Percentiles rank a stretch among this genome's conserved stretches.
Conservation (phyloP, 2,329 filamentous ascomycete species). For the Sporothrix humicola region DNA sequence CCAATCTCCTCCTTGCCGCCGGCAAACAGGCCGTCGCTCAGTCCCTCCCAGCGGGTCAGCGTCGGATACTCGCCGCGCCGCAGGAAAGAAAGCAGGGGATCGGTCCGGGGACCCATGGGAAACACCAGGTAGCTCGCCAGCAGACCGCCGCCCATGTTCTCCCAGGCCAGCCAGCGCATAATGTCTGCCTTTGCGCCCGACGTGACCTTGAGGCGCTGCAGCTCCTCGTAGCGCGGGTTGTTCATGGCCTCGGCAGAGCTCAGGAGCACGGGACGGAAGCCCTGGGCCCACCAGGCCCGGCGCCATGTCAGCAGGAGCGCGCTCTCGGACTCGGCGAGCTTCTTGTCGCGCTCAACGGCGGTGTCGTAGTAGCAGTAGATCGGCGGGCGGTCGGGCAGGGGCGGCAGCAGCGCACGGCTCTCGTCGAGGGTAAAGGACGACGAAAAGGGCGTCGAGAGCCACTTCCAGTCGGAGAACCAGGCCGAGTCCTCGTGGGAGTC, state of each 20-base stretch:
- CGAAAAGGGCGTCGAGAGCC: constrained; percentile 84
- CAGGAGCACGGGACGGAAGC: constrained; percentile 84
- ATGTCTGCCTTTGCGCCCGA: constrained; percentile 69
- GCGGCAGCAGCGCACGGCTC: constrained; percentile 81
- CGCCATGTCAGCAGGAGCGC: constrained; percentile 85
- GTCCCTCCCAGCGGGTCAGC: constrained; percentile 74
- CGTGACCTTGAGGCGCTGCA: constrained; percentile 69
- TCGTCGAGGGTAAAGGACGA: constrained; percentile 80
- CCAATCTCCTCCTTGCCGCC: constrained; percentile 70
- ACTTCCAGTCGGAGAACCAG: constrained; percentile 90
- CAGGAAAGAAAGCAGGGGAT: constrained; percentile 72
- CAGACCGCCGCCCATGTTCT: constrained; percentile 83
- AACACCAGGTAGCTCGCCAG: constrained; percentile 79
- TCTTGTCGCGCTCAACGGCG: constrained; percentile 64
- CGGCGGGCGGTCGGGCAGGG: constrained; percentile 69
- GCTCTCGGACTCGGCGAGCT: constrained; percentile 73
- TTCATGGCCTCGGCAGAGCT: constrained; percentile 79
- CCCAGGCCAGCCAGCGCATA: constrained; percentile 90
- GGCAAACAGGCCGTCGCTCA: constrained; percentile 74
- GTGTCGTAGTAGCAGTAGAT: constrained; percentile 93
- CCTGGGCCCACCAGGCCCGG: constrained; percentile 93
- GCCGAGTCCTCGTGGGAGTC: constrained; percentile 77
- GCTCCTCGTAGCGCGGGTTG: constrained; percentile 76
- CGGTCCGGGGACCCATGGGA: constrained; percentile 80
- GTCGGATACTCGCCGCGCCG: constrained; percentile 76